Evolutionary conservation across 352 stramenopile species (phyloP), one percentile per base, ranked within the genome.

Genomic region (Lagenidium giganteum): DNA sequence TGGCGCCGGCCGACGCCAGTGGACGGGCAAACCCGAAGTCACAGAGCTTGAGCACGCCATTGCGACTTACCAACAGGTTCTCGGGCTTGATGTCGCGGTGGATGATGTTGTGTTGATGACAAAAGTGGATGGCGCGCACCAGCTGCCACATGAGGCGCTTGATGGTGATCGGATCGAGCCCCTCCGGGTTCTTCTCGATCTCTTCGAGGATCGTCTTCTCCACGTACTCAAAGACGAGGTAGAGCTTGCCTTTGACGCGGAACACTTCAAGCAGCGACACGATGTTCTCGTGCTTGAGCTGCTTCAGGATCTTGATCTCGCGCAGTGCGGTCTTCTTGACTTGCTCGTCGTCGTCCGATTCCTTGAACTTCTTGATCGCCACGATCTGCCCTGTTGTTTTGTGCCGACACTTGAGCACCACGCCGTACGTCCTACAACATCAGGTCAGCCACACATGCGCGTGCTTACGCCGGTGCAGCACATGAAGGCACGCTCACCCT

Each of bases 101-200:
- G 52, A 90, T 95, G 41, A 96, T 93, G 53, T 95, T 95, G 66
- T 96, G 93, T 24, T 76, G 73, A 47, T 97, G 91, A 68, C 93
- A 96, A 61, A 95, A 97, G 26, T 93, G 69, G 23, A 94, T 83
- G 26, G 64, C 65, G n/a, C 67, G 69, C 13, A 82, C 57, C 31
- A 88, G 71, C 43, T 90, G 70, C 66, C 67, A 81, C 75, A 84
- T 86, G 35, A 89, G 59, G 8, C 62, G 61, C 32, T 82, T 80
- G 26, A 90, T 72, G 18, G 64, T 63, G 1, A 36, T 24, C 0
- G 61, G 38, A 0, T 81, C 68, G 18, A 93, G 53, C 0, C 82
- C 82, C 32, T 86, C 76, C 3, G 71, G 70, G 49, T 87, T 78
- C 24, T 77, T 78, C 54, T 93, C 78, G 24, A 93, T 85, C 51